Base-by-base conservation (phyloP, 768 basidiomycete species). In the Termitomyces sp. region DNA sequence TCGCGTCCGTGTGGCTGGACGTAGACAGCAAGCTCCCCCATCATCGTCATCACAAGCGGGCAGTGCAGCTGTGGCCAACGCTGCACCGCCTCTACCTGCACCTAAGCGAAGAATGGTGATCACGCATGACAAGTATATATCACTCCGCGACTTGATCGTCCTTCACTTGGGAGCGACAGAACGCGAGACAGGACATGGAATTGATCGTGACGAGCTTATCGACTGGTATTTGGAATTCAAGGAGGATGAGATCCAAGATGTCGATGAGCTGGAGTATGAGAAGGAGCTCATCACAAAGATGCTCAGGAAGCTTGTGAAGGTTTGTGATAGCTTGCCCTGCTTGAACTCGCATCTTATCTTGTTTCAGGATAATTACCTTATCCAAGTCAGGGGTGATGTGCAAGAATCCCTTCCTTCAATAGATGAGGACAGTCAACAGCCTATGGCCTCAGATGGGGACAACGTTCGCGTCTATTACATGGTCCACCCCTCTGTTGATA, bases 161-260 rank as follows among this genome's bases (percentile, higher is more conserved):
- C 69, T 96, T 60, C 89, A 95, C 67, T 77, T 99, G 31, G 79
- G 86, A 17, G 86, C 88, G 42, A 78, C 86, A 12, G 97, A 99
- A 76, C 80, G 83, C 32, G 84, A 86, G 67, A 88, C 84, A 0
- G 89, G 88, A 20, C 79, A 75, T 56, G 96, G 96, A 2, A 76
- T 96, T 45, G 91, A 94, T 68, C 83, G 89, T 49, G 94, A 96
- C 66, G 96, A 97, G 67, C 81, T 99, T 59, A 90, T 96, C 64
- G 94, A 96, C 71, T 96, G 94, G 96, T 98, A 98, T 71, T 83
- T 98, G 59, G 97, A 99, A 77, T 75, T 84, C 65, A 90, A 86
- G 72, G 97, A 99, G 73, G 78, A 80, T 9, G 90, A 94, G 63
- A 77, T 98, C 43, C 84, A 88, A 64, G 87, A 89, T 56, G 82